Evolutionary conservation across 2,329 filamentous ascomycete species (phyloP).

Genomic region (Ophiostoma perfectum): DNA sequence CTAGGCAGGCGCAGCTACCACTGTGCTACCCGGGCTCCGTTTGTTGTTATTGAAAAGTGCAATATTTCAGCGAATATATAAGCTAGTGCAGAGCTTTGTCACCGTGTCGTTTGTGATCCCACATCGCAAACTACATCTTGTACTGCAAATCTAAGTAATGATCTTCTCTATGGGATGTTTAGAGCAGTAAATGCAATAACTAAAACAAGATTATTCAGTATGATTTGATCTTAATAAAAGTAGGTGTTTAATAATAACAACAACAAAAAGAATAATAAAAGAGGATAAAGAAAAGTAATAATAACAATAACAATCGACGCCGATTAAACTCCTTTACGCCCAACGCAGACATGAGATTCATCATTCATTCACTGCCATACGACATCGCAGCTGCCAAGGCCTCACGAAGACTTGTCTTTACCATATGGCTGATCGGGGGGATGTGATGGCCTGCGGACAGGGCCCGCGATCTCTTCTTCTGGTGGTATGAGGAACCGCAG

Average conservation of each 20-base stretch:
- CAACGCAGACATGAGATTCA: no score
- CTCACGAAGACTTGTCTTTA: neutral
- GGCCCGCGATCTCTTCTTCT: neutral
- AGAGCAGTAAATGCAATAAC: no score
- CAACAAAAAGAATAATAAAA: no score
- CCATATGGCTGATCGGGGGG: neutral
- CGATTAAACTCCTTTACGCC: neutral
- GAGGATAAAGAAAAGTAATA: no score
- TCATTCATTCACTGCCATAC: neutral
- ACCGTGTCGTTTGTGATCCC: no score
- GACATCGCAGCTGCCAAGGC: neutral
- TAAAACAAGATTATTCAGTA: no score
- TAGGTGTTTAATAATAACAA: no score
- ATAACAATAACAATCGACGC: neutral
- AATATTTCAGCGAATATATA: neutral
- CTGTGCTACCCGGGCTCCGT: conserved; percentile 11
- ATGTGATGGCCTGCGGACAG: neutral
- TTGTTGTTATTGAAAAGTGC: neutral
- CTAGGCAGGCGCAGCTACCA: conserved; percentile 15
- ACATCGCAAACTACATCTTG: no score
- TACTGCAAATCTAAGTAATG: no score
- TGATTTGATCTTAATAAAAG: no score
- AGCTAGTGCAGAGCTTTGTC: no score
- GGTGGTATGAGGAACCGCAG: neutral
- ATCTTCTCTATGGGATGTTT: no score